A percentile compares a stretch with the other conserved stretches of the same genome.
Conservation (phyloP, 1,284 basidiomycete species). For the Moesziomyces sp. region DNA sequence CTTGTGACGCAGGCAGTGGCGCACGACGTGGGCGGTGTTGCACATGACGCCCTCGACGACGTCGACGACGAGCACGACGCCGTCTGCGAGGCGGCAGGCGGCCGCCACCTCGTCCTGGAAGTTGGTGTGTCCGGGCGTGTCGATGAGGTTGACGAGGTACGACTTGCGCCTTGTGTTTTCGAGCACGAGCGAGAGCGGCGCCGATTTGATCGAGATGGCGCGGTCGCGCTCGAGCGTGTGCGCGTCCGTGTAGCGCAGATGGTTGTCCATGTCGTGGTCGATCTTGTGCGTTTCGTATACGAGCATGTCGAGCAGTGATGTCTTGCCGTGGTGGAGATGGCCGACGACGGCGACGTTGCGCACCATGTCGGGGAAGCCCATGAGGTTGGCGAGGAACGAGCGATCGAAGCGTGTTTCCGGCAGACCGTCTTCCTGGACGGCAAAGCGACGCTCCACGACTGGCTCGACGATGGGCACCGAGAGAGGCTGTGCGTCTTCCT, state of each 20-base stretch:
- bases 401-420: conserved; percentile 59
- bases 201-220: conserved; percentile 94
- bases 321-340: conserved; percentile 98
- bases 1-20: conserved; percentile 69
- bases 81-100: conserved; percentile 87
- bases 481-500: conserved; percentile 95
- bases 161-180: conserved; percentile 91
- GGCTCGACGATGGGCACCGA: conserved; percentile 96
- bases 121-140: conserved; percentile 98
- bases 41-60: conserved; percentile 66
- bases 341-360: conserved; percentile 74
- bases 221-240: conserved; percentile 88
- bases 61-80: conserved; percentile 81
- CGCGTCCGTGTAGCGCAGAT: conserved; percentile 91
- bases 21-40: conserved; percentile 58
- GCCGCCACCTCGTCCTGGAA: conserved; percentile 93
- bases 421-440: conserved; percentile 71
- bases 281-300: conserved; percentile 96
- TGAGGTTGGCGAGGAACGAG: conserved; percentile 92
- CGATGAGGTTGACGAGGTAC: conserved; percentile 90
- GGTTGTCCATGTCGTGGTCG: conserved; percentile 68
- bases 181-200: conserved; percentile 92
- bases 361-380: conserved; percentile 91
- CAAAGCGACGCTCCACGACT: conserved; percentile 90
- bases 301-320: conserved; percentile 94